phyloP scores from a whole-genome alignment of 176 grass and related monocot species.

The Juncus effusus region DNA sequence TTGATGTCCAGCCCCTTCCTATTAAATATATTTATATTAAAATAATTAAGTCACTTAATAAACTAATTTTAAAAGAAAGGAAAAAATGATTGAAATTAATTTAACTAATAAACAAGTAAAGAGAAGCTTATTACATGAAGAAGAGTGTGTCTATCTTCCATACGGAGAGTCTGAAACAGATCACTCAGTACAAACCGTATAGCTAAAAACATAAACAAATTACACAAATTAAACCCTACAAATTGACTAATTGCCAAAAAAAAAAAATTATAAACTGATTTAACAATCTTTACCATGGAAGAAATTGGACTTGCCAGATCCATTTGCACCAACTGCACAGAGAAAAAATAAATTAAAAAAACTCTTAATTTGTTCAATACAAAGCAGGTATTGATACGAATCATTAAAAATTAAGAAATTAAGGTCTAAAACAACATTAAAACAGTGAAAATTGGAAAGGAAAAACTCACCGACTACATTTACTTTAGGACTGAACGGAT shows the following conservation, averaged over 20 bases:
- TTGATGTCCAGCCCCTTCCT: constrained; percentile 98
- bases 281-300: constrained; percentile 74
- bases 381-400: not conserved
- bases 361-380: not conserved
- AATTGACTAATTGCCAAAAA: not conserved
- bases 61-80: not conserved
- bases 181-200: constrained; percentile 98
- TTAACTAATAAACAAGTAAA: constrained; percentile 20
- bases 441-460: constrained; percentile 4
- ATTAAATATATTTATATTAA: constrained; percentile 36
- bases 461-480: constrained; percentile 84
- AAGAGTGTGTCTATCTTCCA: constrained; percentile 88
- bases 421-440: not conserved
- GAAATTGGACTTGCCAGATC: constrained; percentile 98
- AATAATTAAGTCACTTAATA: constrained; percentile 13
- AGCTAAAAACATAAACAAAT: constrained; percentile 50
- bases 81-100: not conserved
- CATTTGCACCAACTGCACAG: constrained; percentile 94
- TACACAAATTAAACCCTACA: not conserved
- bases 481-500: constrained; percentile 93
- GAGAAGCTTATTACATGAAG: constrained; percentile 81
- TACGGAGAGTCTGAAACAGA: constrained; percentile 89
- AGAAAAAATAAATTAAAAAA: constrained; percentile 10
- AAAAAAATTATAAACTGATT: constrained; percentile 13
- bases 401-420: not conserved